Percentiles rank a stretch among this genome's conserved stretches.
Evolutionary conservation across 1,139 yeast genomes (phyloP).

Genomic region (Arxiozyma slooffiae): DNA sequence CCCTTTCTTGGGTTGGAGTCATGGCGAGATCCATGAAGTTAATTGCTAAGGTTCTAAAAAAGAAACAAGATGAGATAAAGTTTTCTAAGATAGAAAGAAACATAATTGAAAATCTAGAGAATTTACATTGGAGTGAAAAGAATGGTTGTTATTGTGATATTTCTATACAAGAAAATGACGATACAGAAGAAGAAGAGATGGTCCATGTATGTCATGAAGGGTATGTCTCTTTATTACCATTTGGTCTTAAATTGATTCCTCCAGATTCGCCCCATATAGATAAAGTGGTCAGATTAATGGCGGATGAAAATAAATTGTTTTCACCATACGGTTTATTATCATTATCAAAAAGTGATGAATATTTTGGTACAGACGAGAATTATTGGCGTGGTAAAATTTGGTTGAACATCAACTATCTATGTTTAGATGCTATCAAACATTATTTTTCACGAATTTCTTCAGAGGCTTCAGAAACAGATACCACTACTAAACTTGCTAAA

Average conservation of each 20-base stretch:
- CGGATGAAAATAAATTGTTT: slow-evolving; percentile 70
- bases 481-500: slow-evolving; percentile 29
- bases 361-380: slow-evolving; percentile 71
- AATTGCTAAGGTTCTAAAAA: slow-evolving; percentile 58
- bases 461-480: slow-evolving; percentile 12
- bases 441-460: slow-evolving; percentile 34
- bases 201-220: slow-evolving; percentile 75
- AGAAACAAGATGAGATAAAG: slow-evolving; percentile 44
- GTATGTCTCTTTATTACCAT: slow-evolving; percentile 78
- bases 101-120: slow-evolving; percentile 54
- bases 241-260: slow-evolving; percentile 61
- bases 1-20: slow-evolving; percentile 86
- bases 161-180: slow-evolving; percentile 59
- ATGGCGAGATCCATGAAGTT: slow-evolving; percentile 76
- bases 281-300: slow-evolving; percentile 45
- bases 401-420: slow-evolving; percentile 81
- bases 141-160: slow-evolving; percentile 73
- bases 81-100: slow-evolving; percentile 47
- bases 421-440: slow-evolving; percentile 56
- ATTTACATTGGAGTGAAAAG: slow-evolving; percentile 68
- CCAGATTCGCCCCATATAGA: slow-evolving; percentile 42
- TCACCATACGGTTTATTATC: slow-evolving; percentile 74
- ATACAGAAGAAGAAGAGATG: slow-evolving; percentile 29
- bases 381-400: slow-evolving; percentile 96
- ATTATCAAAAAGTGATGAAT: slow-evolving; percentile 55